Evolutionary conservation across 257 asterid species (phyloP).

Genomic region (Nyctanthes arbortristis): DNA sequence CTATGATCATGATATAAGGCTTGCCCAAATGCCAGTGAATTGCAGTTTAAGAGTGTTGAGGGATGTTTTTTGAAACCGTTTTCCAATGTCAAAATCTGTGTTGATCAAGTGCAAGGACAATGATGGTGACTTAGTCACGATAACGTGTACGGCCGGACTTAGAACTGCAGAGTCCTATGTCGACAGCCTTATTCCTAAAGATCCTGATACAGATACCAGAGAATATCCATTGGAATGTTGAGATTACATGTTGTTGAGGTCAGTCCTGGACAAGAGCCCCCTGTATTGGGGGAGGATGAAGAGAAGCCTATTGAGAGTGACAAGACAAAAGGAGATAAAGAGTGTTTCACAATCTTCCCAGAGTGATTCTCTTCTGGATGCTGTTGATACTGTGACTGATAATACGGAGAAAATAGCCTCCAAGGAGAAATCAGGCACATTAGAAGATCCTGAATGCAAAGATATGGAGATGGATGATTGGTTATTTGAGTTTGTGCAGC

Average conservation of each 20-base stretch:
- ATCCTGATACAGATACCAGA: slow-evolving; percentile 46
- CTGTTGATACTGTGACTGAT: slow-evolving; percentile 50
- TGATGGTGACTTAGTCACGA: slow-evolving; percentile 86
- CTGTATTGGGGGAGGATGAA: slow-evolving; percentile 72
- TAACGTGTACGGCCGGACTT: slow-evolving; percentile 75
- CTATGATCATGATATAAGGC: slow-evolving; percentile 93
- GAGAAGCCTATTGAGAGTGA: slow-evolving; percentile 57
- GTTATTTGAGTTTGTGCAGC: slow-evolving; percentile 93
- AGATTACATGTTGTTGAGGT: slow-evolving; percentile 91
- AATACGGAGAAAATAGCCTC: slow-evolving; percentile 38
- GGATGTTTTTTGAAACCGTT: slow-evolving; percentile 64
- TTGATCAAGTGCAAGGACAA: slow-evolving; percentile 71
- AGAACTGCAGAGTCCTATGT: slow-evolving; percentile 70
- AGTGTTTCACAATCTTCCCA: slow-evolving; percentile 45
- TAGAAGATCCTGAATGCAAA: slow-evolving; percentile 71
- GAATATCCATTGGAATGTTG: slow-evolving; percentile 56
- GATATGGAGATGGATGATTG: slow-evolving; percentile 98
- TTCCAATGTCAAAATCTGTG: slow-evolving; percentile 87
- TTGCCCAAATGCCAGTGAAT: slow-evolving; percentile 77
- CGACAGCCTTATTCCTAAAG: slow-evolving; percentile 50
- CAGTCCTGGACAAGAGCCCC: slow-evolving; percentile 96
- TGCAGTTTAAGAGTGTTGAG: slow-evolving; percentile 73
- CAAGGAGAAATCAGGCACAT: slow-evolving; percentile 46
- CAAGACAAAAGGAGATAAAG: slow-evolving; percentile 48
- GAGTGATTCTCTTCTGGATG: slow-evolving; percentile 47